Evolutionary conservation across 192 early-diverging fungal genomes (phyloP), one percentile per base, ranked within the genome.

Genomic region (Coemansia biformis): DNA sequence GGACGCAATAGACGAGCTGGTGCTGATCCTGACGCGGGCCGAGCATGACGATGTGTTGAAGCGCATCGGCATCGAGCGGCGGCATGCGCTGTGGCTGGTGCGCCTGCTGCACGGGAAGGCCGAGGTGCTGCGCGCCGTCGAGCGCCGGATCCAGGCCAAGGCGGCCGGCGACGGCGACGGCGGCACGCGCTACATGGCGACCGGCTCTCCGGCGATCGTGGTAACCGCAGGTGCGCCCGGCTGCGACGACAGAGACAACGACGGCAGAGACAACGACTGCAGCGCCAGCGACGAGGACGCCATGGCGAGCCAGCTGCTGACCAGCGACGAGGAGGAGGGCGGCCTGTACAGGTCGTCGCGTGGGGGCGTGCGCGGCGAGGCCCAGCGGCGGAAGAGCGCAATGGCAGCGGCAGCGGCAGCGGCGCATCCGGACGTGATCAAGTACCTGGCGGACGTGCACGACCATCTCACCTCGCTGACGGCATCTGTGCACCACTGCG

Each of bases 1-100:
- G 3, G 92, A 95, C 47, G 83, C 88, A 0, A 91, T 98, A 53
- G 93, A 98, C 54, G 96, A 98, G 54, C 63, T 96, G 6, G 91
- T 96, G 7, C 67, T 98, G 21, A 86, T 96, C 16, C 64, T 94
- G 30, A 85, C 89, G 23, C 86, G 92, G 53, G 83, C 86, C 9
- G 93, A 96, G 49, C 83, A 85, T 23, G 78, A 77, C 10, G 86
- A 88, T 43, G 87, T 88, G 80, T 59, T 90, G 16, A 67, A 84
- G 36, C 74, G 85, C 2, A 90, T 88, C 38, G 84, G 86, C 24
- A 81, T 81, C 34, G 84, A 81, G 51, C 77, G 85, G 3, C 80
- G 84, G 36, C 80, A 80, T 22, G 82, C 87, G 23, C 83, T 85
- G 65, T 67, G 74, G 33, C 62, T 91, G 23, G 77, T 88, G 29